Base-by-base conservation (phyloP, 2,329 filamentous ascomycete genomes). In the Fusarium tanahbumbuense region DNA sequence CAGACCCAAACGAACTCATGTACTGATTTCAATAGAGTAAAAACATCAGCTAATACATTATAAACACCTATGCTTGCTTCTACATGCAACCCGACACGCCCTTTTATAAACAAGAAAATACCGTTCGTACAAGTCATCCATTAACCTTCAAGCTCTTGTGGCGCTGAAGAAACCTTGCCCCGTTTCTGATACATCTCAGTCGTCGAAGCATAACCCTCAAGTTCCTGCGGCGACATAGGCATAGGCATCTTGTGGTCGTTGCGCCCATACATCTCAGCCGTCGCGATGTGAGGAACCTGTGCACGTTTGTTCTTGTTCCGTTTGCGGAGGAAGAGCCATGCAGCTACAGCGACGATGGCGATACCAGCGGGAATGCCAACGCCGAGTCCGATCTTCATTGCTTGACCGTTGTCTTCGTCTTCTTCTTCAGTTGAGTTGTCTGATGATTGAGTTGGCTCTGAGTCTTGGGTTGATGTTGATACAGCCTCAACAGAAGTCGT, bases 311-410 rank as follows among this genome's bases (percentile, higher is more conserved):
- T 25, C 13, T 37, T 57, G 52, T 20, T 15, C 23, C 11, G 41
- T 18, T 11, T 34, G 0, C 40, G n/a, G n/a, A 60, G 30, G 18
- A 60, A 54, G 20, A 68, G 27, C 60, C 54, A 68, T 4, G 28
- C 45, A 6, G 22, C 47, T 0, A 68, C 5, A 1, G 30, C 64
- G 6, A 37, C 20, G 2, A 25, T 34, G 9, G 60, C 45, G 30
- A 37, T 27, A 18, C 56, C 64, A 13, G 46, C 60, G 2, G 68
- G 56, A 5, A 71, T 32, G 11, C 59, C 64, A 2, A 71, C 64
- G 3, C 59, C 67, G 6, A 71, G 40, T 7, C 68, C 68, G 9
- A 68, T 58, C 16, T 60, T 67, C 9, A 70, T 30, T 46, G 30
- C 41, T 10, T 61, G 46, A 7, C 34, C 46, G 2, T 18, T 18